phyloP scores from a whole-genome alignment of 306 rosid species.

The cucumber (Cucumis sativus) region Cucumber_9930_V3 NC_026659.2:17622001-17622500 shows the following conservation, averaged over 20 bases:
- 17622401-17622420: conserved; percentile 25
- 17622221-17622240: conserved; percentile 23
- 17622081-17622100: background rate
- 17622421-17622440: conserved; percentile 22
- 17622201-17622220: conserved; percentile 19
- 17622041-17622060: background rate
- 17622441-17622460: conserved; percentile 17
- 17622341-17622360: too few relatives aligned
- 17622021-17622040: background rate
- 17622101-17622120: background rate
- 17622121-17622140: background rate
- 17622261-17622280: conserved; percentile 11
- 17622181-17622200: conserved; percentile 12
- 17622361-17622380: conserved; percentile 22
- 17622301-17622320: too few relatives aligned
- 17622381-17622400: conserved; percentile 26
- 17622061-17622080: background rate
- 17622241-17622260: conserved; percentile 31
- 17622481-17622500: conserved; percentile 62
- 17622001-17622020: conserved; percentile 6
- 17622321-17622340: too few relatives aligned
- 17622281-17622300: conserved; percentile 24
- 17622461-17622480: conserved; percentile 16
- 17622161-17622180: background rate
- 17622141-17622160: conserved; percentile 10